A percentile compares a stretch with the other conserved stretches of the same genome.
Conservation (phyloP, 176 grass and related monocot genomes). For the Canna indica region DNA sequence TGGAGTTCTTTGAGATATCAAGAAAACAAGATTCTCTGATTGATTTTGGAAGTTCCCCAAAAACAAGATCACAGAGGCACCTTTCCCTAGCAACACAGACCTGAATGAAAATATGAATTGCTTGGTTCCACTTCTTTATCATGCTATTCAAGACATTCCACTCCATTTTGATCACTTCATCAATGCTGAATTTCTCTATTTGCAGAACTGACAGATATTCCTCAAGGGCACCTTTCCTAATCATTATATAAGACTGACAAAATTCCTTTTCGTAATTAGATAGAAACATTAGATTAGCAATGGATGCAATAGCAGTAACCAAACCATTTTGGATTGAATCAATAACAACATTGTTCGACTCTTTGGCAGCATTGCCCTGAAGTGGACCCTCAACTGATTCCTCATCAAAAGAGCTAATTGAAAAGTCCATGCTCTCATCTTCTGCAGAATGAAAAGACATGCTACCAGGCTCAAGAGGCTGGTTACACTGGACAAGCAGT, state of each 20-base stretch:
- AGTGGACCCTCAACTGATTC: slow-evolving; percentile 49
- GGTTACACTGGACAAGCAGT: slow-evolving; percentile 51
- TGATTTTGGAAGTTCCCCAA: slow-evolving; percentile 53
- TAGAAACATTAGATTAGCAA: slow-evolving; percentile 70
- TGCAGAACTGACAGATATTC: slow-evolving; percentile 50
- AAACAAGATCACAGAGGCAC: slow-evolving; percentile 55
- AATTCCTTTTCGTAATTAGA: slow-evolving; percentile 73
- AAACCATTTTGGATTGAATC: slow-evolving; percentile 73
- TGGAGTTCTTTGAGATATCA: slow-evolving; percentile 62
- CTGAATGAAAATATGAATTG: slow-evolving; percentile 47
- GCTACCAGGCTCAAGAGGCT: slow-evolving; percentile 45
- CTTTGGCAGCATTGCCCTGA: slow-evolving; percentile 26
- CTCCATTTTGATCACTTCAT: slow-evolving; percentile 54
- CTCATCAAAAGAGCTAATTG: slow-evolving; percentile 67
- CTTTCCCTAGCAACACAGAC: slow-evolving; percentile 78
- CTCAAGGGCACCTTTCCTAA: slow-evolving; percentile 50
- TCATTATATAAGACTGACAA: slow-evolving; percentile 54
- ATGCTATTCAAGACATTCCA: slow-evolving; percentile 46
- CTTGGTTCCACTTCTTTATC: slow-evolving; percentile 67
- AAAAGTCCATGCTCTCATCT: slow-evolving; percentile 41
- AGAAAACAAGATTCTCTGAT: slow-evolving; percentile 54
- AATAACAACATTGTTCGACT: slow-evolving; percentile 35
- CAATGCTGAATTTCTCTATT: slow-evolving; percentile 53
- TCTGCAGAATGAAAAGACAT: slow-evolving; percentile 62
- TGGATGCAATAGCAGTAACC: slow-evolving; percentile 54